Evolutionary conservation across 169 alveolate species (phyloP), one percentile per base, ranked within the genome.

Genomic region (Plasmodium inui): DNA sequence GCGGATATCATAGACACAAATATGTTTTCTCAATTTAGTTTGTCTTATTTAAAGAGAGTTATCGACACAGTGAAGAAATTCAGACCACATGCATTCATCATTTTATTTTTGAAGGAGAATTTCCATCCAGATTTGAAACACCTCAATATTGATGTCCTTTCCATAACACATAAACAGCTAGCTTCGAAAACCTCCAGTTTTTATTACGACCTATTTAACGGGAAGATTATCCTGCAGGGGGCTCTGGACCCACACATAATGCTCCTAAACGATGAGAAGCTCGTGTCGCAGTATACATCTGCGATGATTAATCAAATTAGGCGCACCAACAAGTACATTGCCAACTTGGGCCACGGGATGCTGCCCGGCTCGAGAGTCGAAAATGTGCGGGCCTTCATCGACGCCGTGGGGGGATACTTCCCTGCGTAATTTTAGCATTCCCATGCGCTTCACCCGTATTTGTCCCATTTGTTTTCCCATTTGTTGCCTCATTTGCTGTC

Each of bases 291-390:
- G 73, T 39, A 83, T 44, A 81, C 92, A 19, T 26, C 22, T 1
- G 0, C 26, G 28, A 88, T 88, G 94, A 1, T 88, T 3, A 41
- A 57, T 1, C 79, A 88, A 22, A 88, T 88, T 6, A 1, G 34
- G 10, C 14, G 39, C 34, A 82, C 67, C 28, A 83, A 91, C 72
- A 91, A 91, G 67, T 91, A 61, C 50, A 82, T 83, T 46, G 95
- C 95, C 1, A 83, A 39, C 73, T 70, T 91, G 28, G 95, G 95
- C 0, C 88, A 91, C 41, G 95, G 96, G 14, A 95, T 85, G 73
- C 83, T 95, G 46, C 95, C 93, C 82, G 95, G 83, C 32, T 95
- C 97, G 32, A 92, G 79, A 39, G 93, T 96, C 14, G 82, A 88
- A 46, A 88, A 88, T 14, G 94, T 88, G 12, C 80, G 46, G 41